Conservation (phyloP, 1,139 yeast species). For the Oligophagozyma castellii region DNA sequence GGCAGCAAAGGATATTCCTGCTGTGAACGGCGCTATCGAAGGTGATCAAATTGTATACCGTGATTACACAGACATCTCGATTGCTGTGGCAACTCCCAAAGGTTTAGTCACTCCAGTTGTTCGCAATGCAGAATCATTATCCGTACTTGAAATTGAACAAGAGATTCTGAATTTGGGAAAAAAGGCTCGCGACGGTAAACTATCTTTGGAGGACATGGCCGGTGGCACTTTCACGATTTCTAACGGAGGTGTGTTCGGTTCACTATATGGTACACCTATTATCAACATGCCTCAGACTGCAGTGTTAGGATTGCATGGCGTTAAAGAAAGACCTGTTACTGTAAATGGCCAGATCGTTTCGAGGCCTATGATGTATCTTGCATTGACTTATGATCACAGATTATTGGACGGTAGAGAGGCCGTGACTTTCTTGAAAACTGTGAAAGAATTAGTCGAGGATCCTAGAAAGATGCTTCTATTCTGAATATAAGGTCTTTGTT, state of each 20-base stretch:
- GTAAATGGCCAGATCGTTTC: constrained; percentile 91
- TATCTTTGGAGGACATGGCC: constrained; percentile 95
- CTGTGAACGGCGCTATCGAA: constrained; percentile 92
- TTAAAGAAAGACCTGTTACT: constrained; percentile 94
- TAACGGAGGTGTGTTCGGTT: constrained; percentile 98
- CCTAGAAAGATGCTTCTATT: constrained; percentile 94
- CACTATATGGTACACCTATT: constrained; percentile 96
- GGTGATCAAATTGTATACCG: constrained; percentile 90
- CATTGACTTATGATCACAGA: constrained; percentile 97
- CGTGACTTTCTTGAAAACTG: constrained; percentile 88
- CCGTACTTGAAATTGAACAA: constrained; percentile 79
- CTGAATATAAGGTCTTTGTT: constrained; percentile 20
- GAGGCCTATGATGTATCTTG: constrained; percentile 99
- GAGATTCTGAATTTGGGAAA: constrained; percentile 72
- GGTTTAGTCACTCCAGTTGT: constrained; percentile 97
- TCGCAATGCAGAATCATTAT: constrained; percentile 89
- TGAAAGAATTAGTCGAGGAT: constrained; percentile 95
- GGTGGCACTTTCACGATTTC: constrained; percentile 99
- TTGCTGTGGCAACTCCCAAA: constrained; percentile 99
- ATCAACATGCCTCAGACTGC: constrained; percentile 98
- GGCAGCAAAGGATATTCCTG: constrained; percentile 92
- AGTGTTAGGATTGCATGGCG: constrained; percentile 94
- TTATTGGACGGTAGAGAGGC: constrained; percentile 98
- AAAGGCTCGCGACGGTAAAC: constrained; percentile 95
- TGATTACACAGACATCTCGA: constrained; percentile 89